Base-by-base conservation (phyloP, 805 yeast species). In the Candida silvatica region DNA sequence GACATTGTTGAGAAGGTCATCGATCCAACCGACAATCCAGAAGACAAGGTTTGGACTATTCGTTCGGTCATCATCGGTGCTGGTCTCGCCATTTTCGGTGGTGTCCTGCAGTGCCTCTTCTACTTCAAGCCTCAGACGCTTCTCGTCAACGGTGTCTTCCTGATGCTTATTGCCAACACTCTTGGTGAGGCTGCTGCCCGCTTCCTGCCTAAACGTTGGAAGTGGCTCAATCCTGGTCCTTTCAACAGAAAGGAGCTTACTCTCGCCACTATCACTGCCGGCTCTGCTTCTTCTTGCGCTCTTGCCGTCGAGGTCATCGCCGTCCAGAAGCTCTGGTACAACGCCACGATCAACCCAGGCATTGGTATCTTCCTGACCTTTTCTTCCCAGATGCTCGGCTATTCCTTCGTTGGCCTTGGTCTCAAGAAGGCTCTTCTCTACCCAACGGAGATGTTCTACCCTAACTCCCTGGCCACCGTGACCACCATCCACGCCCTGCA, bases 241-340 rank as follows among this genome's bases (percentile, higher is more conserved):
- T 67, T 64, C 61, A 59, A 52, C 43, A 48, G 50, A 38, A 67
- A 67, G 45, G 73, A 67, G 46, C 69, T 66, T 53, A 63, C 54
- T 22, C 50, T 66, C 12, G 59, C 68, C 6, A 47, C 66, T 20
- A 58, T 59, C 47, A 60, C 49, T 45, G 51, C 61, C 15, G 50
- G 54, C 6, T 49, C 64, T 19, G 59, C 54, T 35, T 32, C 54
- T 39, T 25, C 58, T 39, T 49, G 52, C 44, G 49, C 54, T 19
- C 37, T 48, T 29, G 54, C 54, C 20, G 41, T 57, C 31, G 59
- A 56, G 39, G 59, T 56, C 22, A 37, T 56, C 35, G 59, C 59
- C 31, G 61, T 54, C 25, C 59, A 56, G 40, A 51, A 43, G 37
- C 42, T 54, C 23, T 56, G 59, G 58, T 56, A 56, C 45, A 25